Percentiles rank a stretch among this genome's conserved stretches.
Evolutionary conservation across 2,329 filamentous ascomycete species (phyloP).

Genomic region (Fusarium oxysporum): DNA sequence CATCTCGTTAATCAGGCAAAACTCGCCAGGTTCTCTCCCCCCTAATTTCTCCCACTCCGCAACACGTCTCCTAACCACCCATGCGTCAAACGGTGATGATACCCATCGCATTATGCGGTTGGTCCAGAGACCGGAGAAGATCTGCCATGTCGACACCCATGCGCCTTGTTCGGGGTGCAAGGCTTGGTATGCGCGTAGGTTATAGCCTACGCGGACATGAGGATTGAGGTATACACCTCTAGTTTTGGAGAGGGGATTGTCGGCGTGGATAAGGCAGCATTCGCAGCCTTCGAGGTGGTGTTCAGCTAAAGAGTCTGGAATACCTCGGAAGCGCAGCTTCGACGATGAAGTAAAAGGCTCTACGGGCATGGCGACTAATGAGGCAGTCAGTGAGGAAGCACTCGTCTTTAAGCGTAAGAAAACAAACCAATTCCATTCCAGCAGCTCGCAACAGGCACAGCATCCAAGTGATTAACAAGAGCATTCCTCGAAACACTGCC

Average conservation of each 20-base stretch:
- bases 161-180: conserved; percentile 54
- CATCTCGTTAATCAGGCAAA: conserved; percentile 71
- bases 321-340: conserved; percentile 70
- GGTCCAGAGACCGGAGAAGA: conserved; percentile 67
- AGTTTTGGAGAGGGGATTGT: conserved; percentile 68
- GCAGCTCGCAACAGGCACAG: conserved; percentile 59
- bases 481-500: conserved; percentile 63
- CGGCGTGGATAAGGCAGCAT: conserved; percentile 81
- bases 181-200: conserved; percentile 61
- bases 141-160: conserved; percentile 62
- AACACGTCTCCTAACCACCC: conserved; percentile 54
- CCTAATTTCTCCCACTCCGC: conserved; percentile 52
- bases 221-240: conserved; percentile 76
- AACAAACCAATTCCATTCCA: conserved; percentile 58
- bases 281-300: conserved; percentile 80
- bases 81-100: conserved; percentile 44
- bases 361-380: conserved; percentile 61
- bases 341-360: conserved; percentile 63
- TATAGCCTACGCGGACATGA: conserved; percentile 75
- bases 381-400: conserved; percentile 1
- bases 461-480: conserved; percentile 60
- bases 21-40: conserved; percentile 58
- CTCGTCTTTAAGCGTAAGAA: background rate
- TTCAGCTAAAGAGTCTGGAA: conserved; percentile 70
- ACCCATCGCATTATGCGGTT: conserved; percentile 65